Conservation (phyloP, 2,329 filamentous ascomycete species). For the Paecilomyces dactylethromorphus region DNA sequence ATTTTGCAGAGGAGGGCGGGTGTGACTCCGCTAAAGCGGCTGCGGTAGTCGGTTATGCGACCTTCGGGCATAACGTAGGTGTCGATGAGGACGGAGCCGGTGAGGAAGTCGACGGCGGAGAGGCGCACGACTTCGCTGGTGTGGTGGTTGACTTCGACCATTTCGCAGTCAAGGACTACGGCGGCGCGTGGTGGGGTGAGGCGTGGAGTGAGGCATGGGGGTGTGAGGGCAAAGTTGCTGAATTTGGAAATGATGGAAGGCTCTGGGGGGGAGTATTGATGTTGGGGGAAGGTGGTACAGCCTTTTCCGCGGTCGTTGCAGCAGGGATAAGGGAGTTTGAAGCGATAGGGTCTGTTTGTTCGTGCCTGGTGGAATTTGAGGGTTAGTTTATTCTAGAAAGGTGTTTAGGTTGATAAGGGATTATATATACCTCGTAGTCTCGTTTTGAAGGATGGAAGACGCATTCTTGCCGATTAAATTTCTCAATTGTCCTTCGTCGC, state of each 20-base stretch:
- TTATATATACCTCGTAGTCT: neutral
- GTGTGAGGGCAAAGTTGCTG: neutral
- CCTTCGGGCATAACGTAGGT: slow-evolving; percentile 32
- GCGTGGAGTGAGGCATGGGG: neutral
- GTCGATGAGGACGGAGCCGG: slow-evolving; percentile 42
- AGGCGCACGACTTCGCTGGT: slow-evolving; percentile 29
- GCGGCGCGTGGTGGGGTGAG: slow-evolving; percentile 13
- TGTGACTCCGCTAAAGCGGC: slow-evolving; percentile 35
- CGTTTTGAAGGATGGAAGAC: neutral
- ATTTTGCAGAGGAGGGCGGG: slow-evolving; percentile 24
- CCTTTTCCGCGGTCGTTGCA: neutral
- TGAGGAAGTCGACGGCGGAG: slow-evolving; percentile 40
- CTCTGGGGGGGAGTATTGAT: neutral
- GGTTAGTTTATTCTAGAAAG: neutral
- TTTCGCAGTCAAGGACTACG: slow-evolving; percentile 45
- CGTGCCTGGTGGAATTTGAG: neutral
- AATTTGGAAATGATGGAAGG: neutral
- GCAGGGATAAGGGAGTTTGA: neutral
- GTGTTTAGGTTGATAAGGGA: neutral
- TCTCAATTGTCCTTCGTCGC: neutral
- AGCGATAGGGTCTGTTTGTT: neutral
- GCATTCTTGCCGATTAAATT: neutral
- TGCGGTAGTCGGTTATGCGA: slow-evolving; percentile 31
- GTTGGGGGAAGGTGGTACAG: neutral
- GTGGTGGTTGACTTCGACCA: slow-evolving; percentile 32